A percentile compares a stretch with the other conserved stretches of the same genome.
phyloP scores from a whole-genome alignment of 805 yeast species.

The Schwanniomyces vanrijiae region DNA sequence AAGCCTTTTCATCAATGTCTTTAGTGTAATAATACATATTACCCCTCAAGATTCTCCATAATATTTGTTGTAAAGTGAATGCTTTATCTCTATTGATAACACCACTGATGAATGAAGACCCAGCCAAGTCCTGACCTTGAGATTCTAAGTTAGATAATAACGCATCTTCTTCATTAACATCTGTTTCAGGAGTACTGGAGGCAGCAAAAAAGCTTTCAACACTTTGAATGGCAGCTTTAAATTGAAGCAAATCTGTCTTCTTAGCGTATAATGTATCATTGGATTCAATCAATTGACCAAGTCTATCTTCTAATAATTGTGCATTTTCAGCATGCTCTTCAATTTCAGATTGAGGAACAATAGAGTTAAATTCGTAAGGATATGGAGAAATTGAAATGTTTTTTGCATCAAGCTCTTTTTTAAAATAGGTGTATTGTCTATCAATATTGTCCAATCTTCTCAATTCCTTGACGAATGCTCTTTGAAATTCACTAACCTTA shows the following conservation, averaged over 20 bases:
- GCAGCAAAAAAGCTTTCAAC: conserved; percentile 38
- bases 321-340: conserved; percentile 71
- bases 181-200: conserved; percentile 21
- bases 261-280: conserved; percentile 61
- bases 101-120: conserved; percentile 64
- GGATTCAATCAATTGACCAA: conserved; percentile 68
- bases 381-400: conserved; percentile 34
- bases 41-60: conserved; percentile 94
- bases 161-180: conserved; percentile 35
- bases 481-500: conserved; percentile 79
- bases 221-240: conserved; percentile 50
- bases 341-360: conserved; percentile 54
- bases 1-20: conserved; percentile 68
- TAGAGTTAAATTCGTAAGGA: conserved; percentile 24
- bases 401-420: conserved; percentile 50
- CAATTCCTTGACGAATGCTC: conserved; percentile 86
- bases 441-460: conserved; percentile 83
- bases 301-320: conserved; percentile 68
- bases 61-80: conserved; percentile 70
- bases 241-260: conserved; percentile 68
- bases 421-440: conserved; percentile 60
- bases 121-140: conserved; percentile 26
- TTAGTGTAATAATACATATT: conserved; percentile 76
- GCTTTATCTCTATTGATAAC: conserved; percentile 74
- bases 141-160: conserved; percentile 39